Base-by-base conservation (phyloP, 306 rosid species). In the Luffa acutangula region DNA sequence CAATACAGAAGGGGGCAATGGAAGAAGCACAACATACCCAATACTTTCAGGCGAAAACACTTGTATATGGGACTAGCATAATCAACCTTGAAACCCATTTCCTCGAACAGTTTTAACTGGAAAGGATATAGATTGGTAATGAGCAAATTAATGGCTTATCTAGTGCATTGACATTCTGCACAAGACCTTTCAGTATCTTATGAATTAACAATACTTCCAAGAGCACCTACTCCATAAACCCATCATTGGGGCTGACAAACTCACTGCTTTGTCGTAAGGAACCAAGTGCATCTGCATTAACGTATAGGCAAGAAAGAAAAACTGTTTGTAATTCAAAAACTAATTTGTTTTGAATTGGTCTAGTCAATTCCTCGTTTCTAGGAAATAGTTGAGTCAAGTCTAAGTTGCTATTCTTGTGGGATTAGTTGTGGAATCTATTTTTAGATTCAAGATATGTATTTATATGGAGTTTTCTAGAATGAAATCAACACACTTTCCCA, bases 241-340 rank as follows among this genome's bases (percentile, higher is more conserved):
- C 99, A 78, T 95, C 99, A 85, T 95, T 95, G 70, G 99, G 99
- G 82, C 97, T 93, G 82, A 95, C 99, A 85, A 72, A 83, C 79
- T 87, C 94, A 77, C 92, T 90, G 87, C 94, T 89, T 79, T 91
- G 85, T 82, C 84, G 85, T 79, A 95, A 81, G 42, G 97, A 95
- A 79, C 76, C 91, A 84, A 95, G 90, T 49, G 99, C 97, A 87
- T 90, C 98, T 94, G 89, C 82, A 84, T 78, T 75, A 49, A 82
- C 45, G 41, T 48, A 54, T 21, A 25, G 31, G 0, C 31, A 25
- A 25, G 31, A 25, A 25, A 25, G 31, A 25, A 25, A 25, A 25
- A 25, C 31, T 25, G 31, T 25, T 25, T 0, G 31, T 25, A 25
- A 25, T 1, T 25, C 31, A 25, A 25, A 25, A 25, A 25, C 31